phyloP scores from a whole-genome alignment of 2,329 filamentous ascomycete genomes.

The Canariomyces notabilis region DNA sequence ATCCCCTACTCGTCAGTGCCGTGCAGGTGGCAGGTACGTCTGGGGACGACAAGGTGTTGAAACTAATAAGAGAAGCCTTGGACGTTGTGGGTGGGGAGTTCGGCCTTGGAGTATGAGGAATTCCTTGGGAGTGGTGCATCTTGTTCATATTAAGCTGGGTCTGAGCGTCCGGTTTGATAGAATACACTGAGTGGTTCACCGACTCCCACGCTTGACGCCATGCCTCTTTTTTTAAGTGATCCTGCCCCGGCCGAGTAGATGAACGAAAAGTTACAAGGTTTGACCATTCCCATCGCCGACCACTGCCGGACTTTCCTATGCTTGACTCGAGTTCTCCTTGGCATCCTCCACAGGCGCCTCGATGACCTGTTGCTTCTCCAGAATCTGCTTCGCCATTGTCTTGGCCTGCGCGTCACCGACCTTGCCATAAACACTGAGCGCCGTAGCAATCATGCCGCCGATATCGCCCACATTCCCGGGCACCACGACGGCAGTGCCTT shows the following conservation, averaged over 20 bases:
- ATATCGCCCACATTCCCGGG: slow-evolving; percentile 97
- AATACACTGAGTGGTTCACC: slow-evolving; percentile 15
- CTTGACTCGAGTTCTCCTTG: background rate
- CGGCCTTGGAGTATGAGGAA: slow-evolving; percentile 25
- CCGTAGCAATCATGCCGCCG: slow-evolving; percentile 92
- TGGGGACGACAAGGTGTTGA: slow-evolving; percentile 57
- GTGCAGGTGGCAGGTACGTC: slow-evolving; percentile 50
- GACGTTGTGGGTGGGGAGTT: slow-evolving; percentile 57
- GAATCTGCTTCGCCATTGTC: slow-evolving; percentile 52
- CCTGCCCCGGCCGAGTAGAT: background rate
- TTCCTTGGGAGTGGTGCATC: background rate
- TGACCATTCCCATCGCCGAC: too few relatives aligned
- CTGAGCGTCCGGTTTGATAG: background rate
- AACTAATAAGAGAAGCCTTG: slow-evolving; percentile 54
- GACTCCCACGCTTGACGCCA: slow-evolving; percentile 12
- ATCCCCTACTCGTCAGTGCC: slow-evolving; percentile 68
- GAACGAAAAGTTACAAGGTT: slow-evolving; percentile 8
- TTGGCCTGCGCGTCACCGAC: slow-evolving; percentile 76
- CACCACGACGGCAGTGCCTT: slow-evolving; percentile 92
- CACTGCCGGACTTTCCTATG: too few relatives aligned
- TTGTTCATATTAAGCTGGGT: background rate
- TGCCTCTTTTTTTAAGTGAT: slow-evolving; percentile 5
- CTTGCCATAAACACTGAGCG: slow-evolving; percentile 92
- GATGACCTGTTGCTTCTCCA: slow-evolving; percentile 30
- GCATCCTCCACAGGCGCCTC: slow-evolving; percentile 20